A percentile compares a stretch with the other conserved stretches of the same genome.
phyloP scores from a whole-genome alignment of 176 grass and related monocot genomes.

The Puya raimondii region DNA sequence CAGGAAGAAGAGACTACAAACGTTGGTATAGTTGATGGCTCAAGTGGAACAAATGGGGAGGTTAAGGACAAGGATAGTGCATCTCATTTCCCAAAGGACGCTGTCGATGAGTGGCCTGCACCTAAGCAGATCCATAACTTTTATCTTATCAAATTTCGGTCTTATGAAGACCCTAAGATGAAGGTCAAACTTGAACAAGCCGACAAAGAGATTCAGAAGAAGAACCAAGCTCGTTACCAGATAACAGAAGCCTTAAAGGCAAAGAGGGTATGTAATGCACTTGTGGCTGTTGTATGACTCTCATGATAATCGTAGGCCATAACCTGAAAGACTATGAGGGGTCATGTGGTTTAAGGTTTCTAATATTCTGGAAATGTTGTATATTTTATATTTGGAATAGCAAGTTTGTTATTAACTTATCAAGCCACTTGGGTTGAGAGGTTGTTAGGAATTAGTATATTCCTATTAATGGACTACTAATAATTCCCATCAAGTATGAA shows the following conservation, averaged over 20 bases:
- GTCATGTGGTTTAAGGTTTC: too few species aligned
- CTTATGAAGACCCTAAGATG: slow-evolving; percentile 79
- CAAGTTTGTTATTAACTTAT: too few species aligned
- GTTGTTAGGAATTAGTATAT: too few species aligned
- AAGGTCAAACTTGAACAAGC: slow-evolving; percentile 67
- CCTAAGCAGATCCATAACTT: slow-evolving; percentile 56
- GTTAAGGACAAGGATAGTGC: slow-evolving; percentile 23
- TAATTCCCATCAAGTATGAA: too few species aligned
- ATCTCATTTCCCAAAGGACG: slow-evolving; percentile 53
- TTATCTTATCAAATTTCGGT: slow-evolving; percentile 62
- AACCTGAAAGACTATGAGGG: not conserved
- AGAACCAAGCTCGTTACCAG: slow-evolving; percentile 47
- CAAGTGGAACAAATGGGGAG: slow-evolving; percentile 32
- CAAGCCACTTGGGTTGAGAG: too few species aligned
- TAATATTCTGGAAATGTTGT: too few species aligned
- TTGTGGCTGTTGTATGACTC: not conserved
- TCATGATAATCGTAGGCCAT: not conserved
- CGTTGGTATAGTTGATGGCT: slow-evolving; percentile 38
- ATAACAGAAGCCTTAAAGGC: slow-evolving; percentile 55
- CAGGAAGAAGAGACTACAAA: slow-evolving; percentile 42
- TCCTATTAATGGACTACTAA: too few species aligned
- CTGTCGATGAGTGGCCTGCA: slow-evolving; percentile 74
- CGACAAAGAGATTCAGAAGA: slow-evolving; percentile 75
- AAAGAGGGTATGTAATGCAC: slow-evolving; percentile 52
- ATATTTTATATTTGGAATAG: too few species aligned